Base-by-base conservation (phyloP, 1,139 yeast genomes). In the Yamadazyma conglobata region DNA sequence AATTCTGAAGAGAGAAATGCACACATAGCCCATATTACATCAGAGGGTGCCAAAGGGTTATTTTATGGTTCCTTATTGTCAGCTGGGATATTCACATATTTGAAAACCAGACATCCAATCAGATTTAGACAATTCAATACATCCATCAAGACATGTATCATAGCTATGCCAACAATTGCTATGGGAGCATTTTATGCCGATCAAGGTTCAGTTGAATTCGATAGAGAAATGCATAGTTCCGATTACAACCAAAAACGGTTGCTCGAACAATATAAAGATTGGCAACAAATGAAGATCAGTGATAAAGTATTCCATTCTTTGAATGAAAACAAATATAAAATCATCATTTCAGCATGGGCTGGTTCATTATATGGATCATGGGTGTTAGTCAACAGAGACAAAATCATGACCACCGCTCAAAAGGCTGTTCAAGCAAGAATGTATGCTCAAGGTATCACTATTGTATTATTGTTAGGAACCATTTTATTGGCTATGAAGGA, bases 371-470 rank as follows among this genome's bases (percentile, higher is more conserved):
- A 73, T 44, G 95, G 94, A 1, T 81, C 95, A 3, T 86, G 93
- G 87, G 75, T 66, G 35, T 50, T 67, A 30, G 87, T 86, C 31
- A 81, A 85, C 64, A 74, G 72, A 46, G 95, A 87, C 58, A 81
- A 78, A 45, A 69, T 78, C 56, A 71, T 87, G 80, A 75, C 88
- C 34, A 74, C 73, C 37, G 66, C 95, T 4, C 96, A 88, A 61
- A 88, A 87, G 58, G 77, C 86, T 22, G 95, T 86, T 18, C 94
- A 85, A 56, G 95, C 96, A 17, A 81, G 96, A 73, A 87, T 87
- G 80, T 86, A 86, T 54, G 96, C 96, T 6, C 96, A 87, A 59
- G 88, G 84, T 40, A 62, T 85, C 37, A 79, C 89, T 2, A 81
- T 81, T 35, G 67, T 73, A 7, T 63, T 83, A 39, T 62, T 82